Evolutionary conservation across 2,329 filamentous ascomycete species (phyloP).

Genomic region (Penicillium hesseltinei): DNA sequence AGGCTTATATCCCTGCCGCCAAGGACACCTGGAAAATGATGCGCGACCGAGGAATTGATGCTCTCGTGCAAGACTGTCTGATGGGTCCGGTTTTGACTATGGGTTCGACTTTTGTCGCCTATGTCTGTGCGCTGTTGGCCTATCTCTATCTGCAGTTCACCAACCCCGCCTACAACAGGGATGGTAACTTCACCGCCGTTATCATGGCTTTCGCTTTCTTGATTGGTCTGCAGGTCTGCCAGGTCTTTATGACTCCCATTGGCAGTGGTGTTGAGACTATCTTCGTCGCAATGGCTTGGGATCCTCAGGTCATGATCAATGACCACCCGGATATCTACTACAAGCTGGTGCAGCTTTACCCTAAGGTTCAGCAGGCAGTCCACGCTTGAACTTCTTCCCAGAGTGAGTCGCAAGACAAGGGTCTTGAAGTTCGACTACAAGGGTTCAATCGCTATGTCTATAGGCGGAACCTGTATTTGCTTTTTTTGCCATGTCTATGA

Average conservation of each 20-base stretch:
- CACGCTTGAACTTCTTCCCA: constrained; percentile 50
- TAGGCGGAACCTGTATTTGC: neutral
- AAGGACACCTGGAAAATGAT: constrained; percentile 92
- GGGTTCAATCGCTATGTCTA: neutral
- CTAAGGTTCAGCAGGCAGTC: constrained; percentile 75
- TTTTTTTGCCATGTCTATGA: neutral
- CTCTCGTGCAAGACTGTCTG: constrained; percentile 83
- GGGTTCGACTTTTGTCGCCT: constrained; percentile 79
- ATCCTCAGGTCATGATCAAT: constrained; percentile 67
- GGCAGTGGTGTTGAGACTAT: constrained; percentile 88
- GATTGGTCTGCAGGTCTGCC: constrained; percentile 84
- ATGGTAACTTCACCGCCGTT: constrained; percentile 67
- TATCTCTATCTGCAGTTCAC: constrained; percentile 88
- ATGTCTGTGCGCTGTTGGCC: constrained; percentile 74
- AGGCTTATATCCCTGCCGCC: constrained; percentile 78
- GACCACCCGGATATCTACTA: constrained; percentile 81
- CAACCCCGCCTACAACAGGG: constrained; percentile 72
- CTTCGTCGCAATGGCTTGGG: constrained; percentile 74
- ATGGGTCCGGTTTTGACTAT: constrained; percentile 71
- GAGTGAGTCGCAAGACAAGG: neutral
- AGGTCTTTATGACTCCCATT: constrained; percentile 85
- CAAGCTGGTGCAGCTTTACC: constrained; percentile 77
- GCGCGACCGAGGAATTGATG: constrained; percentile 86
- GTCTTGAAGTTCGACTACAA: neutral
- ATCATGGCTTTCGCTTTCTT: constrained; percentile 83